phyloP scores from a whole-genome alignment of 108 stramenopile species.

The Cyclostephanos tholiformis region DNA sequence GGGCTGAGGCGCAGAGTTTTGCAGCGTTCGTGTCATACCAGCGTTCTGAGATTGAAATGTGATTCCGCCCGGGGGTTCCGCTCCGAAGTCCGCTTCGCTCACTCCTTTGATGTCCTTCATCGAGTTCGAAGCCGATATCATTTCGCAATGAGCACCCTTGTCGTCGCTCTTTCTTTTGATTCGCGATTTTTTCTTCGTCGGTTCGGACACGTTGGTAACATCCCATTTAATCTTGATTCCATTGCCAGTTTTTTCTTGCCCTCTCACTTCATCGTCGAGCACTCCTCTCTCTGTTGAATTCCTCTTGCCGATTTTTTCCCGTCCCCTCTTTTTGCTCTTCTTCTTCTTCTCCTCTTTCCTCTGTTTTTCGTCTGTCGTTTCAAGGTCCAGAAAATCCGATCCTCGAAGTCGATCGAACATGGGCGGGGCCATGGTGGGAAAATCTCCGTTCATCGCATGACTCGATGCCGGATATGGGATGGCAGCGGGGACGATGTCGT shows the following conservation, averaged over 20 bases:
- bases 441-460: not conserved
- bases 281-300: not conserved
- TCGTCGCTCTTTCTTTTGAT: conserved; percentile 14
- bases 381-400: not conserved
- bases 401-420: conserved; percentile 2
- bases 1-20: conserved; percentile 19
- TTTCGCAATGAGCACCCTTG: not conserved
- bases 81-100: not conserved
- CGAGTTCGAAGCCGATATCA: not conserved
- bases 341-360: not conserved
- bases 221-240: not conserved
- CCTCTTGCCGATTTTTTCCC: not conserved
- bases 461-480: conserved; percentile 2
- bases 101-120: not conserved
- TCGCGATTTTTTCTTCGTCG: conserved; percentile 7
- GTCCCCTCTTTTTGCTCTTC: conserved; percentile 1
- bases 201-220: not conserved
- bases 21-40: conserved; percentile 16
- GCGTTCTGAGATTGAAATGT: conserved; percentile 3
- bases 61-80: not conserved
- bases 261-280: not conserved
- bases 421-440: conserved; percentile 27
- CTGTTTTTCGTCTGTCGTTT: not conserved
- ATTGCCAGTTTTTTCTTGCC: not conserved
- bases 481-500: no score